Conservation (phyloP, 768 basidiomycete genomes). For the Podaxis sp. region DNA sequence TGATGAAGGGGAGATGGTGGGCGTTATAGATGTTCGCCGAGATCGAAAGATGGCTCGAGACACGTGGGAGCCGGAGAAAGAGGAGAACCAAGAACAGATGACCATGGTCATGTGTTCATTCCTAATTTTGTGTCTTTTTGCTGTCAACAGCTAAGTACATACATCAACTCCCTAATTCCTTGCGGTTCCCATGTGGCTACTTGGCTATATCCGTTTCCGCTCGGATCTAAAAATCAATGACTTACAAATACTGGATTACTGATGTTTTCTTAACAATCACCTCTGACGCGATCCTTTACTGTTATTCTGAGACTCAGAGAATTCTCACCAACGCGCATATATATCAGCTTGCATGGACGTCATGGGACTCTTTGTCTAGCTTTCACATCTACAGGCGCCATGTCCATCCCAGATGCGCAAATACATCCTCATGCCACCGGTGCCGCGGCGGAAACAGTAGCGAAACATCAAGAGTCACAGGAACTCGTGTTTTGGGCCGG, state of each 20-base stretch:
- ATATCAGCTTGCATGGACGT: not conserved
- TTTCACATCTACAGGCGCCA: not conserved
- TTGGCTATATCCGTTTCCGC: too few relatives aligned
- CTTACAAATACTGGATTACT: not conserved
- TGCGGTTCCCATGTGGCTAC: too few relatives aligned
- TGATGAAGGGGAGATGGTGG: conserved; percentile 48
- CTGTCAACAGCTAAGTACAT: not conserved
- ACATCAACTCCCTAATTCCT: too few relatives aligned
- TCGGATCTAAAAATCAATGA: not conserved
- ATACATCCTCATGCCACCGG: conserved; percentile 63
- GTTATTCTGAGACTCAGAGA: not conserved
- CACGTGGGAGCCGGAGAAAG: not conserved
- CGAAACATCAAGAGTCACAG: conserved; percentile 49
- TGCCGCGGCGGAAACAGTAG: conserved; percentile 49
- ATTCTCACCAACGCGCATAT: not conserved
- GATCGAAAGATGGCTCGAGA: conserved; percentile 27
- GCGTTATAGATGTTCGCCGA: conserved; percentile 52
- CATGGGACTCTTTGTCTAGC: not conserved
- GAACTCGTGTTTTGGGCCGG: conserved; percentile 60
- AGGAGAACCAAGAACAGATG: conserved; percentile 2
- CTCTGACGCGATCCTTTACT: not conserved
- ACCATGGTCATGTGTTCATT: conserved; percentile 39
- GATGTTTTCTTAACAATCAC: not conserved
- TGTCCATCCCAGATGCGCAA: conserved; percentile 25
- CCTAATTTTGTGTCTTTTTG: conserved; percentile 15